Evolutionary conservation across 2,329 filamentous ascomycete species (phyloP).

Genomic region (Sarocladiaceae sp.): DNA sequence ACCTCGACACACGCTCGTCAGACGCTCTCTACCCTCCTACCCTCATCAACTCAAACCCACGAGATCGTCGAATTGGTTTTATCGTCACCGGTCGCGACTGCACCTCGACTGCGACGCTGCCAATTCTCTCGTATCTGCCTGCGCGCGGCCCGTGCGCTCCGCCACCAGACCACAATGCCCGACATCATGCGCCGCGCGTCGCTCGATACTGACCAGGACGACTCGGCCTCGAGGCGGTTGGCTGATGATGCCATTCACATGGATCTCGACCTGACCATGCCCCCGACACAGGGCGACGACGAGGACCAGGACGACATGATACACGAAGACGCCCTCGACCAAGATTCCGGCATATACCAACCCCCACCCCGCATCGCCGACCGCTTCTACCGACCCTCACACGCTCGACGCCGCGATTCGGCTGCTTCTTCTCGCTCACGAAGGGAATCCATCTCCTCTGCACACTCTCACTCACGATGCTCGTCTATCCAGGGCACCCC

Average conservation of each 20-base stretch:
- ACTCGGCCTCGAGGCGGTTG: constrained; percentile 20
- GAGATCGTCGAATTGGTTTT: too few relatives aligned
- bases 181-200: constrained; percentile 36
- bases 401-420: constrained; percentile 65
- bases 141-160: constrained; percentile 4
- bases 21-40: too few relatives aligned
- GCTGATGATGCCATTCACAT: constrained; percentile 22
- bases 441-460: constrained; percentile 72
- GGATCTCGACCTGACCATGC: constrained; percentile 32
- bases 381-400: constrained; percentile 58
- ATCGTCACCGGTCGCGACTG: too few relatives aligned
- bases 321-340: constrained; percentile 26
- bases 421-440: constrained; percentile 63
- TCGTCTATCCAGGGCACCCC: constrained; percentile 52
- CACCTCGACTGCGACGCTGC: too few relatives aligned
- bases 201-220: constrained; percentile 19
- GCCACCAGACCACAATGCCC: neutral
- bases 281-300: constrained; percentile 29
- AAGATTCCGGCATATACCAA: constrained; percentile 38
- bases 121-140: neutral
- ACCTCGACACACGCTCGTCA: too few relatives aligned
- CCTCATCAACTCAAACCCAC: too few relatives aligned
- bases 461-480: constrained; percentile 54
- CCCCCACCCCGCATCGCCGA: constrained; percentile 73
- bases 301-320: constrained; percentile 29